phyloP scores from a whole-genome alignment of 305 asterid species.

The Fraxinus angustifolia region DNA sequence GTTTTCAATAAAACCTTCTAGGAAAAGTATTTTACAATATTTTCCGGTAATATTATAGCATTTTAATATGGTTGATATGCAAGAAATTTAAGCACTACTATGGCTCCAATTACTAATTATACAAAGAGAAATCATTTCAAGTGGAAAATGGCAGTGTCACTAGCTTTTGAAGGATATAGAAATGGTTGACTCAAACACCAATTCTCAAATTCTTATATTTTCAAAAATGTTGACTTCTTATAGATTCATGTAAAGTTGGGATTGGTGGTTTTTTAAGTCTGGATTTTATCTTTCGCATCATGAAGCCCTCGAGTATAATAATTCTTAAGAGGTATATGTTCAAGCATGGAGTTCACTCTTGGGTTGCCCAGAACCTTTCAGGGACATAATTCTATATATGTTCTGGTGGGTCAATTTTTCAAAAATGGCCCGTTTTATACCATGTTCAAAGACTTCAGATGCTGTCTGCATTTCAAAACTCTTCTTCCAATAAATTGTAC shows the following conservation, averaged over 20 bases:
- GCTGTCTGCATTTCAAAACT: neutral
- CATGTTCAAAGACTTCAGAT: neutral
- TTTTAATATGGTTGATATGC: neutral
- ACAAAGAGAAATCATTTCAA: neutral
- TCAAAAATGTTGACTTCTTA: neutral
- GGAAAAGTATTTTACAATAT: no score
- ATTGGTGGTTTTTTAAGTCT: neutral
- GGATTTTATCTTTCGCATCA: neutral
- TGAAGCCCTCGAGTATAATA: neutral
- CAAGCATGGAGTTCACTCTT: neutral
- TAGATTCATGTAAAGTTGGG: neutral
- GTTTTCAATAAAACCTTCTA: no score
- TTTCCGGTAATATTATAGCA: neutral
- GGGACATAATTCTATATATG: neutral
- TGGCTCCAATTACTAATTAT: neutral
- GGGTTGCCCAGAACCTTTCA: neutral
- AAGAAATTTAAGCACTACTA: neutral
- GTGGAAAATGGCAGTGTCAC: neutral
- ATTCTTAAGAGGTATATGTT: neutral
- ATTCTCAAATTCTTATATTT: neutral
- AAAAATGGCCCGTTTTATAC: neutral
- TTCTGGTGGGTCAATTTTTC: neutral
- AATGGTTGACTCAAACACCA: neutral
- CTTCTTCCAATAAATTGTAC: neutral
- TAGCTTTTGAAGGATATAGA: neutral